phyloP scores from a whole-genome alignment of 257 asterid species.

The Nicotiana paniculata region DNA sequence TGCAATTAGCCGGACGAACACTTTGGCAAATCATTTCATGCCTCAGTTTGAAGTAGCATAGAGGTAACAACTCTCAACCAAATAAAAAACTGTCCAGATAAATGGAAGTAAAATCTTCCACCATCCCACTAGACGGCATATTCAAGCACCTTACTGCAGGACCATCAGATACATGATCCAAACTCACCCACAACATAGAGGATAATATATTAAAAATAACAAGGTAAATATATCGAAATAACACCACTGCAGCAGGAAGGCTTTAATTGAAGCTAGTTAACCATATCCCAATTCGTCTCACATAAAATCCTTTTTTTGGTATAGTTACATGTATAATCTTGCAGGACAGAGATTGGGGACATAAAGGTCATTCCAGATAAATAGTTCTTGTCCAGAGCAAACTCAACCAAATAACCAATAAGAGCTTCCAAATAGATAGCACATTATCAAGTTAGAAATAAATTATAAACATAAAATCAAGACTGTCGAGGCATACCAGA shows the following conservation, averaged over 20 bases:
- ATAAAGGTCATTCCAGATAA: background rate
- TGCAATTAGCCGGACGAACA: background rate
- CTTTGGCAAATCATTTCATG: background rate
- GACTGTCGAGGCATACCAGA: constrained; percentile 45
- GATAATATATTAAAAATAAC: background rate
- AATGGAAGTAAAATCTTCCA: background rate
- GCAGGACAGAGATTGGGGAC: background rate
- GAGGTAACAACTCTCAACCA: background rate
- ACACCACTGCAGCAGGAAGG: background rate
- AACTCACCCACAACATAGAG: background rate
- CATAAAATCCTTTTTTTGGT: background rate
- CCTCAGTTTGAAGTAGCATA: background rate
- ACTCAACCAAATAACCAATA: background rate
- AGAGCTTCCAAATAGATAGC: background rate
- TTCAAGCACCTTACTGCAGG: background rate
- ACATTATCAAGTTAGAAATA: background rate
- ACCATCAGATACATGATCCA: background rate
- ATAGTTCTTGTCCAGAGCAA: background rate
- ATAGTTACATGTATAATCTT: background rate
- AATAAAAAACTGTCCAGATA: background rate
- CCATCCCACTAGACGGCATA: background rate
- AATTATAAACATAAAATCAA: background rate
- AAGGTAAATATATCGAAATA: background rate
- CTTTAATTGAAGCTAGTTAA: background rate
- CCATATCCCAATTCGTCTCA: background rate